Percentiles rank a stretch among this genome's conserved stretches.
phyloP scores from a whole-genome alignment of 805 yeast genomes.

The Ogataea pilisensis region DNA sequence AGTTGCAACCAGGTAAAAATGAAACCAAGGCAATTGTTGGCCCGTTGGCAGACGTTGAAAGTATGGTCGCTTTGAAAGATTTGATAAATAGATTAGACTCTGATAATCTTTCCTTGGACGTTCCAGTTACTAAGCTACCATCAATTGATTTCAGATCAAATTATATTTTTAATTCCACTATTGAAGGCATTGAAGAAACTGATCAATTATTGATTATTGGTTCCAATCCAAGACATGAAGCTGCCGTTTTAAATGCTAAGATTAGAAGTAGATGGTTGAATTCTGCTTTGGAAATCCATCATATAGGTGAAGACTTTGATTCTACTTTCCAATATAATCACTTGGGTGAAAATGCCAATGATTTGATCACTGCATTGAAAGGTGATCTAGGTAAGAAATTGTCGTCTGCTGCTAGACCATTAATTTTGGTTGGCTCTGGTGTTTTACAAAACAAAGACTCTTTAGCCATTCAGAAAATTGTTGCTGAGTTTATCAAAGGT shows the following conservation, averaged over 20 bases:
- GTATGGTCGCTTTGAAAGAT: constrained; percentile 79
- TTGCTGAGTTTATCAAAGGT: constrained; percentile 58
- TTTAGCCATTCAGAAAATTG: constrained; percentile 50
- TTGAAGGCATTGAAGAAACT: constrained; percentile 77
- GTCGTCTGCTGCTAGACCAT: constrained; percentile 63
- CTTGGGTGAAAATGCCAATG: constrained; percentile 57
- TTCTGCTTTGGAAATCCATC: constrained; percentile 58
- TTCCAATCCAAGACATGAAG: constrained; percentile 86
- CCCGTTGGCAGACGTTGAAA: constrained; percentile 77
- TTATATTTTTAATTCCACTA: constrained; percentile 74
- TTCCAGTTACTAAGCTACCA: constrained; percentile 50
- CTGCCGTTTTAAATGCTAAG: constrained; percentile 81
- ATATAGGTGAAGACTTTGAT: constrained; percentile 73
- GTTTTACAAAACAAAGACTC: constrained; percentile 67
- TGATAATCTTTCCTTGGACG: constrained; percentile 75
- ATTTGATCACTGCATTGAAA: constrained; percentile 53
- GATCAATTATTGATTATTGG: constrained; percentile 79
- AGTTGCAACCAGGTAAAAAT: constrained; percentile 55
- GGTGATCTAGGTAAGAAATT: constrained; percentile 71
- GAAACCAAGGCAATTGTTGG: constrained; percentile 83
- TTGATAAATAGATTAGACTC: constrained; percentile 72
- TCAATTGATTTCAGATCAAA: constrained; percentile 76
- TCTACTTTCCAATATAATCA: constrained; percentile 66
- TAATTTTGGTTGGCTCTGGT: constrained; percentile 79
- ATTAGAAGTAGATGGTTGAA: constrained; percentile 79